Conservation (phyloP, 805 yeast species). For the Starmerella riodocensis region DNA sequence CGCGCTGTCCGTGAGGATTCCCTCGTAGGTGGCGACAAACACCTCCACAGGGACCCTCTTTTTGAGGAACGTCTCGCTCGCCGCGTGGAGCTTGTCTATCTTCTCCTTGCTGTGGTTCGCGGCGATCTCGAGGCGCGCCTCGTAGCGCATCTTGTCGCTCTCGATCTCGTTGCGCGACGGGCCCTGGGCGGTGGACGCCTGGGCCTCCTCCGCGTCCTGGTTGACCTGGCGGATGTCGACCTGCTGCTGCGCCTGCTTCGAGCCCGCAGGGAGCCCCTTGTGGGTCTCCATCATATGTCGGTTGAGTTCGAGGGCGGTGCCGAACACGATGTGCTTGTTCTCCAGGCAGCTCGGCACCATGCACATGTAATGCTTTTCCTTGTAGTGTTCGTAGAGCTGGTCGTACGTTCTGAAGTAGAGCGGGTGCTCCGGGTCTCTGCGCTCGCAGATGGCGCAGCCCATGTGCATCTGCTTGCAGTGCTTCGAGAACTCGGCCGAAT, state of each 20-base stretch:
- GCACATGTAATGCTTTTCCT: slow-evolving; percentile 61
- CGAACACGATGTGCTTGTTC: slow-evolving; percentile 81
- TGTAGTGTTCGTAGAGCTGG: slow-evolving; percentile 62
- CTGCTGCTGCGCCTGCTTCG: slow-evolving; percentile 15
- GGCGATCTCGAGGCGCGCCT: slow-evolving; percentile 22
- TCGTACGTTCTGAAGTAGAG: slow-evolving; percentile 70
- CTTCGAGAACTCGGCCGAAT: slow-evolving; percentile 68
- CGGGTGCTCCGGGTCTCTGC: slow-evolving; percentile 41
- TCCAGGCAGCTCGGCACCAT: slow-evolving; percentile 66
- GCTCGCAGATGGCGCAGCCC: slow-evolving; percentile 78
- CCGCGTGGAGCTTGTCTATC: slow-evolving; percentile 18
- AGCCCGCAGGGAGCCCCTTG: slow-evolving; percentile 41
- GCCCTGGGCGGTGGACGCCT: background rate
- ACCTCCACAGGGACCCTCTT: slow-evolving; percentile 19
- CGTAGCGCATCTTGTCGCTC: slow-evolving; percentile 8
- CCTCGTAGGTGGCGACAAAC: slow-evolving; percentile 19
- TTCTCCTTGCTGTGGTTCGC: slow-evolving; percentile 26
- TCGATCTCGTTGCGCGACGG: background rate
- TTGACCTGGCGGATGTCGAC: slow-evolving; percentile 1
- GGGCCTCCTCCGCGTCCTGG: slow-evolving; percentile 1
- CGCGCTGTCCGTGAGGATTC: slow-evolving; percentile 10
- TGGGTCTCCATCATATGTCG: slow-evolving; percentile 84
- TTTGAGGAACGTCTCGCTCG: slow-evolving; percentile 16
- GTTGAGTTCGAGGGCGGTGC: slow-evolving; percentile 69
- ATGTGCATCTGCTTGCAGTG: slow-evolving; percentile 81